Percentiles rank a stretch among this genome's conserved stretches.
These are phyloP conservation scores for Plenodomus biglobosus DNA, from an alignment of 2,329 filamentous ascomycete genomes.

Conservation along the genomic window DNA sequence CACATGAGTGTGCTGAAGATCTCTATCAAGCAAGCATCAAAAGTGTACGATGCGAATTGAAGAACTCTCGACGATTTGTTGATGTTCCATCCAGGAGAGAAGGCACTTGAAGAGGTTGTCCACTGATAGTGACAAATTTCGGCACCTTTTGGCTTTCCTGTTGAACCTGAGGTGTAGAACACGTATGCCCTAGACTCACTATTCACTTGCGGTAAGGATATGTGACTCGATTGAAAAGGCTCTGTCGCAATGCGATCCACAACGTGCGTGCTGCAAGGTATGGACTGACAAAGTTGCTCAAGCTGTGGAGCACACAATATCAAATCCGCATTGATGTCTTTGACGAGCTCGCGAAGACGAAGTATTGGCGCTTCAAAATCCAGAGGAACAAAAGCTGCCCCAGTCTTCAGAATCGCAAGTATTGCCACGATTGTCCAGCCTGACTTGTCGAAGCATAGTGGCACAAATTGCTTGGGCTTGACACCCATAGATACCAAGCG, in stretches of 20 bases:
- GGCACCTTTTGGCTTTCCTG: slow-evolving; percentile 61
- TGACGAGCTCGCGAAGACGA: slow-evolving; percentile 41
- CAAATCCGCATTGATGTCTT: slow-evolving; percentile 32
- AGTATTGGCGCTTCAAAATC: slow-evolving; percentile 43
- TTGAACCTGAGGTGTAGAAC: slow-evolving; percentile 62
- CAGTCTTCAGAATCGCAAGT: slow-evolving; percentile 42
- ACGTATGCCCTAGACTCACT: slow-evolving; percentile 60
- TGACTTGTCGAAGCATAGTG: slow-evolving; percentile 44
- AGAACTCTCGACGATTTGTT: slow-evolving; percentile 58
- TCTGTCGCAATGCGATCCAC: slow-evolving; percentile 47
- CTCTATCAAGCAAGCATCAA: slow-evolving; percentile 52
- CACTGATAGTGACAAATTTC: slow-evolving; percentile 64
- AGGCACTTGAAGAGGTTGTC: slow-evolving; percentile 48
- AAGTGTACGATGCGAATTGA: slow-evolving; percentile 50
- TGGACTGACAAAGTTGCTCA: slow-evolving; percentile 25
- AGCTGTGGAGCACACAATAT: slow-evolving; percentile 32
- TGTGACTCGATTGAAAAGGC: slow-evolving; percentile 36
- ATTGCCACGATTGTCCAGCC: slow-evolving; percentile 40
- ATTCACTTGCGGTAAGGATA: slow-evolving; percentile 35
- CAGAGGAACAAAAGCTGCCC: slow-evolving; percentile 41
- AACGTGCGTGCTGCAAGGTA: slow-evolving; percentile 28
- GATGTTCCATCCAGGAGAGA: slow-evolving; percentile 45
- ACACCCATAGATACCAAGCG: slow-evolving; percentile 28
- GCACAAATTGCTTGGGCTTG: slow-evolving; percentile 29
- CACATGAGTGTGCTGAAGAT: slow-evolving; percentile 50